A percentile compares a stretch with the other conserved stretches of the same genome.
phyloP scores from a whole-genome alignment of 441 rosid genomes.

The Aquilaria agallochum region DNA sequence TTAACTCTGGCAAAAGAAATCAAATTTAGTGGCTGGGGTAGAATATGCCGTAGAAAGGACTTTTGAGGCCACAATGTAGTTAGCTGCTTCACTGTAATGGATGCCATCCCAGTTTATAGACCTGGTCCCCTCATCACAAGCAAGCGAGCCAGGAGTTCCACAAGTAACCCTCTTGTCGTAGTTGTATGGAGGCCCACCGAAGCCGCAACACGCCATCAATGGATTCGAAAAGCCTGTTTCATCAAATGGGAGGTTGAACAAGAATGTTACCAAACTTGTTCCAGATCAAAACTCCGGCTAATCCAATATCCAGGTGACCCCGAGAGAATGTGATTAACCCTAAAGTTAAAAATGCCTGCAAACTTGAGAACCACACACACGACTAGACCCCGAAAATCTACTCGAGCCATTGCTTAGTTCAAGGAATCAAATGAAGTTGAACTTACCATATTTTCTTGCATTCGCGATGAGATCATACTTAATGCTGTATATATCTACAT shows the following conservation, averaged over 20 bases:
- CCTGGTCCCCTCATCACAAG: constrained; percentile 44
- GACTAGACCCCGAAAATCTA: neutral
- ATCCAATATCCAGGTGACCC: no score
- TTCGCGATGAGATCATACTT: constrained; percentile 70
- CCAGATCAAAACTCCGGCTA: no score
- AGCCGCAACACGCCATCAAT: constrained; percentile 80
- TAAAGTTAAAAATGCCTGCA: neutral
- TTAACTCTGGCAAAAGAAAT: constrained; percentile 50
- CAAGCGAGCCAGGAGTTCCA: constrained; percentile 42
- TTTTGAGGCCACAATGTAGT: constrained; percentile 50
- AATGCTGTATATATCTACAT: constrained; percentile 72
- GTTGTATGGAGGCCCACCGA: constrained; percentile 82
- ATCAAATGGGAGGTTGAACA: neutral
- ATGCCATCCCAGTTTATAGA: constrained; percentile 74
- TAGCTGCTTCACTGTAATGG: constrained; percentile 82
- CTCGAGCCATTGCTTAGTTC: no score
- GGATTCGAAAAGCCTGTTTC: constrained; percentile 63
- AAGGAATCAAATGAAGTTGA: neutral
- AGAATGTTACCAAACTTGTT: neutral
- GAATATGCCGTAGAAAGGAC: constrained; percentile 61
- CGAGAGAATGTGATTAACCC: no score
- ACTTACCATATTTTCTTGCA: constrained; percentile 50
- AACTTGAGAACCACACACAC: neutral
- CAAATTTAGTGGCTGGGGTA: constrained; percentile 39
- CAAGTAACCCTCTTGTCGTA: constrained; percentile 58